These are phyloP conservation scores for Beauveria sp. DNA, from an alignment of 2,329 filamentous ascomycete species.

Conservation along the genomic window DNA sequence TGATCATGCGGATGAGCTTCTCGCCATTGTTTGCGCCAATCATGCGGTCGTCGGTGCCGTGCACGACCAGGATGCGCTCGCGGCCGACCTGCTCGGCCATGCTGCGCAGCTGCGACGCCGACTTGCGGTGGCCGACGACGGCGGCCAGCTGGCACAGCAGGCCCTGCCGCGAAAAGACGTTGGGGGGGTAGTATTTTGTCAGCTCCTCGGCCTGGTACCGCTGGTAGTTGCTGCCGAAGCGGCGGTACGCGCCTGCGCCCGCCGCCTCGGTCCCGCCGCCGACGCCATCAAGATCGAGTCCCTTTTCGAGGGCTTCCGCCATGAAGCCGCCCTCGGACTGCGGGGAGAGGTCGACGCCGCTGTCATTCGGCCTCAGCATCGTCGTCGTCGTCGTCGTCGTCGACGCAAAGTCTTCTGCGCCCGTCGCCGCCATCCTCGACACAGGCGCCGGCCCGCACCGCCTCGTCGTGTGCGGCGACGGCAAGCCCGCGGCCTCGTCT, in stretches of 20 bases:
- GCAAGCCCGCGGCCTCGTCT: constrained; percentile 47
- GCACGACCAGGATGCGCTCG: constrained; percentile 67
- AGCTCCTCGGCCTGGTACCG: constrained; percentile 76
- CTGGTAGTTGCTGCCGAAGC: constrained; percentile 70
- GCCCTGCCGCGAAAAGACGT: constrained; percentile 55
- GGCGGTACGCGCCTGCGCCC: constrained; percentile 32
- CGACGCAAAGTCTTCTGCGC: background rate
- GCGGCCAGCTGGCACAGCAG: constrained; percentile 74
- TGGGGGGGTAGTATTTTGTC: constrained; percentile 56
- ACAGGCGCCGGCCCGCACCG: constrained; percentile 24
- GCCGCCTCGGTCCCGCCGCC: constrained; percentile 2
- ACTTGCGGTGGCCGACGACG: constrained; percentile 74
- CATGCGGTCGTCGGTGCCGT: constrained; percentile 73
- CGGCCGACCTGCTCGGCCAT: constrained; percentile 64
- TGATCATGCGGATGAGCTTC: constrained; percentile 57
- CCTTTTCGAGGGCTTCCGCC: background rate
- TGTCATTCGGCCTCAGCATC: background rate
- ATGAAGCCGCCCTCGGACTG: background rate
- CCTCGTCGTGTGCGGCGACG: constrained; percentile 35
- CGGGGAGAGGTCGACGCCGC: constrained; percentile 7
- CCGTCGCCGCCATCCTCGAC: no score
- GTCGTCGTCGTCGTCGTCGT: background rate
- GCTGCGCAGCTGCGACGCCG: constrained; percentile 51
- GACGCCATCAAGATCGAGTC: background rate
- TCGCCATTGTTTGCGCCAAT: constrained; percentile 63